phyloP scores from a whole-genome alignment of 2,329 filamentous ascomycete genomes.

The Exutisphaerella laricina region DNA sequence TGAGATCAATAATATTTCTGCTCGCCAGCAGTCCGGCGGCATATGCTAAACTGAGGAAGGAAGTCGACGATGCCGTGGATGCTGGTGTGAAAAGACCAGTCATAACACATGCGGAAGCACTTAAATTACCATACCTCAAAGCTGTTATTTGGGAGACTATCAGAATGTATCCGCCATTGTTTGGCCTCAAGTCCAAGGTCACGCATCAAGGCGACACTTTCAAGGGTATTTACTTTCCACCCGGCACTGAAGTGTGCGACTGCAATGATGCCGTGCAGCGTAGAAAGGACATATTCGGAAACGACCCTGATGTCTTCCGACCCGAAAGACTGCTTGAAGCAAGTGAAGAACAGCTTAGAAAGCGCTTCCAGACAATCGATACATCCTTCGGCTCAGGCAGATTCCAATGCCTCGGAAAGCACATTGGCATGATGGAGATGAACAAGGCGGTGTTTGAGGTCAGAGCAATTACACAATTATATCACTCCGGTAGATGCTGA shows the following conservation, averaged over 20 bases:
- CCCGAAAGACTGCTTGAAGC: conserved; percentile 32
- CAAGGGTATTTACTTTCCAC: conserved; percentile 36
- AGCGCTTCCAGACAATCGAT: conserved; percentile 40
- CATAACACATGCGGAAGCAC: conserved; percentile 23
- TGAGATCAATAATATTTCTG: conserved; percentile 47
- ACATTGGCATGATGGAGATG: conserved; percentile 47
- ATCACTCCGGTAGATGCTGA: conserved; percentile 31
- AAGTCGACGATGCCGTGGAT: conserved; percentile 39
- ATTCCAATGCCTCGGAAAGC: conserved; percentile 44
- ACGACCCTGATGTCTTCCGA: conserved; percentile 31
- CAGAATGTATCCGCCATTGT: conserved; percentile 29
- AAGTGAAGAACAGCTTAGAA: conserved; percentile 11
- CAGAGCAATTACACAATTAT: conserved; percentile 14
- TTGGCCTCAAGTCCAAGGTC: conserved; percentile 24
- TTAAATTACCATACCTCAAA: conserved; percentile 28
- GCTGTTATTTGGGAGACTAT: conserved; percentile 32
- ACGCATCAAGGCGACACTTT: conserved; percentile 26
- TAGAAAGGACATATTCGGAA: conserved; percentile 32
- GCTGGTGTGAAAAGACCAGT: conserved; percentile 6
- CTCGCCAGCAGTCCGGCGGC: conserved; percentile 44
- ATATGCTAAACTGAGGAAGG: conserved; percentile 41
- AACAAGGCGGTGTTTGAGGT: conserved; percentile 41
- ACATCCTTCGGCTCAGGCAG: conserved; percentile 44
- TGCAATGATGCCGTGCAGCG: conserved; percentile 40
- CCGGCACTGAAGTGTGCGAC: conserved; percentile 33